Conservation (phyloP, 2,329 filamentous ascomycete species). For the Aureobasidium uvarum region DNA sequence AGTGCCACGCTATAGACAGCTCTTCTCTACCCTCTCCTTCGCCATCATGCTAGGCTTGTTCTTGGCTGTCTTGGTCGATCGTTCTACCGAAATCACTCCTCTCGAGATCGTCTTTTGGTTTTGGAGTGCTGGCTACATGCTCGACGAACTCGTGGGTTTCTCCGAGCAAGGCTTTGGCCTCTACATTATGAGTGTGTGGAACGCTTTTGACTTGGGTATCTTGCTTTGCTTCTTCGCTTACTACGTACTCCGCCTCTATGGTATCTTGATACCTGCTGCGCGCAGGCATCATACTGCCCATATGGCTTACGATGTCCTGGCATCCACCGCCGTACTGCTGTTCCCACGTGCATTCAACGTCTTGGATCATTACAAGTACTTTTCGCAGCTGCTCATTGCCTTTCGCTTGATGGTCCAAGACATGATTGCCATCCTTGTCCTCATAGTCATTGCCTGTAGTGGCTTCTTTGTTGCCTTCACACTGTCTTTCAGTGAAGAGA, state of each 20-base stretch:
- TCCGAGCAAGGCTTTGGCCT: constrained; percentile 95
- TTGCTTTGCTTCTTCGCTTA: constrained; percentile 81
- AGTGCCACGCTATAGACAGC: constrained; percentile 86
- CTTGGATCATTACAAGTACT: constrained; percentile 92
- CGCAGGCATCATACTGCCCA: constrained; percentile 67
- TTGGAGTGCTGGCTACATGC: constrained; percentile 96
- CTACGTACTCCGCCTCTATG: constrained; percentile 85
- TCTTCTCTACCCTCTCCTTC: constrained; percentile 84
- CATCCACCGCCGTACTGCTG: constrained; percentile 83
- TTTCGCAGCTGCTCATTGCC: constrained; percentile 89
- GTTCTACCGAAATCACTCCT: constrained; percentile 75
- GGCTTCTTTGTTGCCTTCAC: constrained; percentile 96
- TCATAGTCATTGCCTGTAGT: constrained; percentile 84
- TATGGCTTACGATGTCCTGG: constrained; percentile 91
- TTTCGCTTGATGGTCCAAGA: constrained; percentile 94
- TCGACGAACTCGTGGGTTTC: constrained; percentile 93
- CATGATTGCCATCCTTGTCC: constrained; percentile 75
- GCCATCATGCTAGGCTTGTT: constrained; percentile 82
- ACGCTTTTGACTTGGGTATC: constrained; percentile 90
- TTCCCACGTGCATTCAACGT: constrained; percentile 90
- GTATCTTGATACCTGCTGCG: constrained; percentile 75
- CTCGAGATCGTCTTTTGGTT: constrained; percentile 94
- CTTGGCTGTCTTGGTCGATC: constrained; percentile 72
- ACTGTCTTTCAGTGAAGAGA: constrained; percentile 68
- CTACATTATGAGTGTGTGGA: constrained; percentile 98